Percentiles rank a stretch among this genome's conserved stretches.
Conservation (phyloP, 148 eudicot genomes). For the Bassia scoparia region DNA sequence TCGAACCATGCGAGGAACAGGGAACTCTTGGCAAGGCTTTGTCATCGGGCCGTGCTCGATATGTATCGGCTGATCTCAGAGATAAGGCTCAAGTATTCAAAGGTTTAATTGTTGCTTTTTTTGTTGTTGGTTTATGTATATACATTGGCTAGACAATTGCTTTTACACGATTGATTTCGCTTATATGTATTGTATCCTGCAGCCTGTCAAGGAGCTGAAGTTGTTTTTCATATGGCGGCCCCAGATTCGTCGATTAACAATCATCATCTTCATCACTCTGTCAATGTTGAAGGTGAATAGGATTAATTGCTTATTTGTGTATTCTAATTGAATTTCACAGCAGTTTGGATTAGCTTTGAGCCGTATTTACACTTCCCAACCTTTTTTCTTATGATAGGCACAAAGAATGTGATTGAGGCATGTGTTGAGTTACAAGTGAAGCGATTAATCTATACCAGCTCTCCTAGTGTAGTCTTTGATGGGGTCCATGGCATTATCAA, state of each 20-base stretch:
- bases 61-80: conserved; percentile 66
- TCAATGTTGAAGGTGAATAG: conserved; percentile 72
- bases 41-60: conserved; percentile 55
- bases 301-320: neutral
- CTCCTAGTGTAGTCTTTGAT: conserved; percentile 95
- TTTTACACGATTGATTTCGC: neutral
- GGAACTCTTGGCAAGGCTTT: conserved; percentile 66
- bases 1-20: conserved; percentile 58
- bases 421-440: conserved; percentile 77
- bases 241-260: conserved; percentile 96
- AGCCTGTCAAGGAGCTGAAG: conserved; percentile 88
- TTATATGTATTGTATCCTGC: conserved; percentile 25
- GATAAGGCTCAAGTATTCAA: conserved; percentile 67
- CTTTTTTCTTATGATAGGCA: conserved; percentile 39
- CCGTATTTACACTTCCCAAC: neutral
- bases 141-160: neutral
- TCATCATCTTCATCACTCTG: conserved; percentile 68
- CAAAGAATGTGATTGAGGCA: conserved; percentile 79
- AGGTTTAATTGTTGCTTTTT: conserved; percentile 35
- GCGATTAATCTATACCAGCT: conserved; percentile 88
- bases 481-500: conserved; percentile 74
- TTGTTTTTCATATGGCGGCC: conserved; percentile 97
- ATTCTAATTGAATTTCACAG: neutral
- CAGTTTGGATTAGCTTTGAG: neutral
- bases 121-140: neutral